These are phyloP conservation scores for Cymbopogon citratus DNA, from an alignment of 176 grass and related monocot genomes.

Conservation along the genomic window DNA sequence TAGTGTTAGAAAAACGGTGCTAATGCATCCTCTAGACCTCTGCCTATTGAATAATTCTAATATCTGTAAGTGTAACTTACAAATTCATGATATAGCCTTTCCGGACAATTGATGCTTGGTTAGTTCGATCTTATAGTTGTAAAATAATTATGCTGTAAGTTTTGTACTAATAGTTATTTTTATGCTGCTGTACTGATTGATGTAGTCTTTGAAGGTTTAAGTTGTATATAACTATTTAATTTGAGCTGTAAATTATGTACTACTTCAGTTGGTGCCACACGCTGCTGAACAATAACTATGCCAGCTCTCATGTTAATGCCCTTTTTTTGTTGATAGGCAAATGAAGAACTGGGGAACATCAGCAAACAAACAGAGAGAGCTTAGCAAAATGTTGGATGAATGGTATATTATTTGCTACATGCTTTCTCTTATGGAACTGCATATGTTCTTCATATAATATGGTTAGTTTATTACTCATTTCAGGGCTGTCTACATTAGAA, in stretches of 20 bases:
- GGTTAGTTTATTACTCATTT: slow-evolving; percentile 8
- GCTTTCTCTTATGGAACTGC: slow-evolving; percentile 14
- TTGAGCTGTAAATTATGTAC: background rate
- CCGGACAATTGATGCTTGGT: background rate
- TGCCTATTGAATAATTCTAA: background rate
- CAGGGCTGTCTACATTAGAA: slow-evolving; percentile 81
- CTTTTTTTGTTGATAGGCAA: slow-evolving; percentile 52
- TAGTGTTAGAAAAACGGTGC: background rate
- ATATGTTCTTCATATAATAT: slow-evolving; percentile 13
- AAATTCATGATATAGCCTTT: slow-evolving; percentile 4
- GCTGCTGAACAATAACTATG: slow-evolving; percentile 10
- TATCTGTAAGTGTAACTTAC: background rate
- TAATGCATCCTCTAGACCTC: background rate
- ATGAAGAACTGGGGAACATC: slow-evolving; percentile 96
- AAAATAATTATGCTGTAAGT: background rate
- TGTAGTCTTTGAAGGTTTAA: background rate
- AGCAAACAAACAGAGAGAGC: slow-evolving; percentile 71
- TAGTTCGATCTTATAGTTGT: background rate
- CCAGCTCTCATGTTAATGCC: slow-evolving; percentile 26
- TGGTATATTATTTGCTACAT: slow-evolving; percentile 54
- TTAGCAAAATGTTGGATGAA: slow-evolving; percentile 97
- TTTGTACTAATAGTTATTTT: background rate
- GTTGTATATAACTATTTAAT: background rate
- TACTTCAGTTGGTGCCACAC: background rate
- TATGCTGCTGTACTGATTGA: background rate